These are phyloP conservation scores for Yamadazyma phyllophila DNA, from an alignment of 805 yeast genomes.

Conservation along the genomic window DNA sequence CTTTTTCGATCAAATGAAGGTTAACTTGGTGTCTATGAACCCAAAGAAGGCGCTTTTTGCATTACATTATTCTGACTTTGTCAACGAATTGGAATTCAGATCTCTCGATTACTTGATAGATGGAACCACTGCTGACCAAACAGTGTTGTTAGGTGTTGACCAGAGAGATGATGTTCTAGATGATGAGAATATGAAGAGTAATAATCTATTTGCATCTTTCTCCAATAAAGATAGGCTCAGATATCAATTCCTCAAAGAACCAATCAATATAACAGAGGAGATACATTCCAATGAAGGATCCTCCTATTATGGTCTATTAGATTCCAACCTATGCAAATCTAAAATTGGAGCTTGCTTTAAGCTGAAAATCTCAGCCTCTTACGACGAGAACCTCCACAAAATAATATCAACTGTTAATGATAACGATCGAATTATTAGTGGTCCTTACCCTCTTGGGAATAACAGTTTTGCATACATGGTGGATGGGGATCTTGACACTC, in stretches of 20 bases:
- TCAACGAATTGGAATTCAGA: slow-evolving; percentile 66
- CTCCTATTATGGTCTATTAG: slow-evolving; percentile 35
- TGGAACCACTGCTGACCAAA: slow-evolving; percentile 48
- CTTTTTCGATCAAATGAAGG: slow-evolving; percentile 22
- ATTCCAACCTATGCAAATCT: slow-evolving; percentile 55
- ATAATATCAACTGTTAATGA: slow-evolving; percentile 49
- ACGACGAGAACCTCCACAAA: slow-evolving; percentile 2
- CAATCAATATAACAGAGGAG: slow-evolving; percentile 29
- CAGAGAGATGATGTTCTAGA: slow-evolving; percentile 35
- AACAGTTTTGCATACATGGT: slow-evolving; percentile 61
- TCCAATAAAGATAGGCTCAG: slow-evolving; percentile 39
- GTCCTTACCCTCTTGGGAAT: slow-evolving; percentile 53
- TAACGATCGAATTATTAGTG: slow-evolving; percentile 43
- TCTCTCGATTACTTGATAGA: slow-evolving; percentile 56
- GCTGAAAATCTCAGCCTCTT: slow-evolving; percentile 32
- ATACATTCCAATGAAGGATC: not conserved
- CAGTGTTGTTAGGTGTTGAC: slow-evolving; percentile 54
- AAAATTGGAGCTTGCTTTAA: slow-evolving; percentile 58
- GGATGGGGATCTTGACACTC: slow-evolving; percentile 59
- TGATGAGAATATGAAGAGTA: slow-evolving; percentile 16
- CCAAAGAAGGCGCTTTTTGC: slow-evolving; percentile 39
- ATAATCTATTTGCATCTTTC: slow-evolving; percentile 23
- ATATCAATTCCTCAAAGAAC: slow-evolving; percentile 62
- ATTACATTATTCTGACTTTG: slow-evolving; percentile 56
- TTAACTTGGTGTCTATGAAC: slow-evolving; percentile 24